Base-by-base conservation (phyloP, 2,329 filamentous ascomycete species). In the Pseudocercospora crystallina region DNA sequence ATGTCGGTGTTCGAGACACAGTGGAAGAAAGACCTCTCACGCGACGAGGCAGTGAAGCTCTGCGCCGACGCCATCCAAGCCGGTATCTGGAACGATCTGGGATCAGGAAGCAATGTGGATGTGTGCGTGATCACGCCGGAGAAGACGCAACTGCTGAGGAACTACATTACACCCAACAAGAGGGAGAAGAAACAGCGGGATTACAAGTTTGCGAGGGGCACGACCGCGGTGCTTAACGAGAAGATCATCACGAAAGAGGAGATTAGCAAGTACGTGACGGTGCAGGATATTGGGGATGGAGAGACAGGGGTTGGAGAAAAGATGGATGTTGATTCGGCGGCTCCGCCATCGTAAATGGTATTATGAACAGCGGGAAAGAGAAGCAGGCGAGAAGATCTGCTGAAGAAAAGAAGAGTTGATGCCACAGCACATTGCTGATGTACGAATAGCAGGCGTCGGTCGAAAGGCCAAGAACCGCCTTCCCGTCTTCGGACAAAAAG, bases 21-120 rank as follows among this genome's bases (percentile, higher is more conserved):
- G 74, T 99, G 95, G 95, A 89, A 91, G 80, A 76, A 83, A 7
- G 76, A 84, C 54, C 72, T 96, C 69, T 86, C 81, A 58, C 80
- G 83, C 62, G 87, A 95, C 33, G 88, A 88, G 43, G 91, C 91
- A n/a, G 78, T 96, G 53, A 84, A 86, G 67, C 78, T 96, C 57
- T 86, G 86, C 68, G 82, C 87, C 49, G 86, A 96, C 62, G 92
- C 92, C 40, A 96, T 99, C 67, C 80, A 90, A 76, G 87, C 95
- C 9, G 94, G 94, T 85, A 95, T 99, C 75, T 99, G 94, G 79
- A 99, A 99, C 79, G 94, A 99, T 74, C 71, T 99, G 70, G 94
- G 94, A 11, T 96, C 90, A 3, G 94, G 94, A 65, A 95, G 89
- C 70, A 99, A 99, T 70, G 94, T 99, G 51, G 95, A 99, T 68